phyloP scores from a whole-genome alignment of 805 yeast genomes.

The Wickerhamomyces bovis region DNA sequence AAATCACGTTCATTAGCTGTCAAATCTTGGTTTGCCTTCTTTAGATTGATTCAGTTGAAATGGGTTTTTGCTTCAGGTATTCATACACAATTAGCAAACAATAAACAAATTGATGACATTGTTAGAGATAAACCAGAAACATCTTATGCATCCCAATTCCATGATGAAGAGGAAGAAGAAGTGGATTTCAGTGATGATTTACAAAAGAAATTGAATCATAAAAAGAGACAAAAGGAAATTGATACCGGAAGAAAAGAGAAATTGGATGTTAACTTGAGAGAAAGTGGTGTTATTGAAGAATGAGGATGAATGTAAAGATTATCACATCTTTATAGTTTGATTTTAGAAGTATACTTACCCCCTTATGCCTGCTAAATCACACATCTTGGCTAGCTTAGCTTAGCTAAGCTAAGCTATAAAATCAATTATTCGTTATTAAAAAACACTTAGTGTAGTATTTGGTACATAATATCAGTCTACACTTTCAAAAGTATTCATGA shows the following conservation, averaged over 20 bases:
- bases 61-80: constrained; percentile 23
- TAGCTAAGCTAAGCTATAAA: no score
- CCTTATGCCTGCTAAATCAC: no score
- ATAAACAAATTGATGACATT: constrained; percentile 12
- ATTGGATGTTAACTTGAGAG: constrained; percentile 14
- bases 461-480: no score
- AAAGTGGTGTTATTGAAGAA: constrained; percentile 15
- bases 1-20: constrained; percentile 24
- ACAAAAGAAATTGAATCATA: constrained; percentile 9
- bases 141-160: constrained; percentile 9
- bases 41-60: constrained; percentile 22
- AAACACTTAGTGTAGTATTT: no score
- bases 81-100: constrained; percentile 23
- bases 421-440: no score
- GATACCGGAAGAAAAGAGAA: constrained; percentile 20
- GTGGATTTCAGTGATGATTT: constrained; percentile 8
- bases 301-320: background rate
- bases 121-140: constrained; percentile 17
- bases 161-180: constrained; percentile 10
- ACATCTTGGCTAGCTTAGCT: no score
- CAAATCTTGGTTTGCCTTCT: constrained; percentile 25
- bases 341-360: no score
- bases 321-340: background rate
- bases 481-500: no score
- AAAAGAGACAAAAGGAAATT: constrained; percentile 17